Base-by-base conservation (phyloP, 352 stramenopile species). In the Phytophthora citricola region DNA sequence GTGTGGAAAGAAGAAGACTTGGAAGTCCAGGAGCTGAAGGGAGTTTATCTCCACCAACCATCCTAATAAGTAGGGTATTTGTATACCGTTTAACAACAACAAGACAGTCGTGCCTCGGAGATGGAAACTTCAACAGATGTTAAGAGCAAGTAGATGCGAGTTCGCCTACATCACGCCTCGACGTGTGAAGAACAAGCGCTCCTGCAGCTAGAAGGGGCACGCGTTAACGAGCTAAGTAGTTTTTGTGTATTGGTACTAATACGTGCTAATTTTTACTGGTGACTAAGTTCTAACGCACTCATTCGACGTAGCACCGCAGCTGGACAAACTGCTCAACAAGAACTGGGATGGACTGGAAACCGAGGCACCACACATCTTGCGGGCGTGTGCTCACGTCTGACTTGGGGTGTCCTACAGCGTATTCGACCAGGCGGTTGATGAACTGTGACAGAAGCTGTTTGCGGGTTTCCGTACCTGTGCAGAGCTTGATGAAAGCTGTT, bases 381-480 rank as follows among this genome's bases (percentile, higher is more conserved):
- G 48, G 55, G 15, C 55, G 59, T 22, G 62, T 68, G 51, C 67
- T 69, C 3, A 54, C 43, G 27, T 59, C 58, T 17, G 58, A 38
- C 29, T 57, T 69, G 17, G 62, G 58, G 43, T 70, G 67, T 3
- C 66, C 66, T 44, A 75, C 40, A 2, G 68, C 47, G 43, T 74
- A 67, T 44, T 74, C 58, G 17, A 79, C 58, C n/a, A 72, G 49
- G 27, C 58, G 72, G 54, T 60, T 75, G 7, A 89, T 61, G 50
- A 86, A 73, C 5, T 72, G 65, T 47, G 66, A 53, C 12, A 86
- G 57, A 32, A 86, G 65, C 49, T 75, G 68, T 44, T 76, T 82
- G 47, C 79, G 75, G 10, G 71, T 44, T 49, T 76, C 66, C 22
- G 66, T 44, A 39, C 26, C 26, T 51, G 52, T 48, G 60, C 55